Evolutionary conservation across 106 monocot genomes (phyloP), one percentile per base, ranked within the genome.

Genomic region (Ottelia alismoides): DNA sequence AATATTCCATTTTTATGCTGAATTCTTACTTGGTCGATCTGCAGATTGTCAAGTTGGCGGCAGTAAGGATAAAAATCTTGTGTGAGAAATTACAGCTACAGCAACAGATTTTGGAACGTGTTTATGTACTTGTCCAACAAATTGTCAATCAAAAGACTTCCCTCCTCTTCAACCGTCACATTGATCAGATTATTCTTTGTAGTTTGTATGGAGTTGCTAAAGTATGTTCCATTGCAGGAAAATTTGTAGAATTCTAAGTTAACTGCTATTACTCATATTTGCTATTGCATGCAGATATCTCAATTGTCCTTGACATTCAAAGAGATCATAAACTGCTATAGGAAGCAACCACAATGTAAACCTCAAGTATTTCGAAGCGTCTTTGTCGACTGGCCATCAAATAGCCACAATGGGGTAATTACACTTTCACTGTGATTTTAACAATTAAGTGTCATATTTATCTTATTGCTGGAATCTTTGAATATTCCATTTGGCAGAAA

Each of bases 301-400:
- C 78, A 85, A 21, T 35, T 88, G 56, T 75, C 49, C 55, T 52
- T 89, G 52, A 79, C 96, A 9, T 96, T 96, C 53, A 96, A 89
- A 82, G 88, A 88, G 72, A 96, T 96, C 31, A 96, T 96, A 52
- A 85, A 78, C 45, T 75, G 64, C 62, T 96, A 96, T 31, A 81
- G 84, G 70, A 96, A 85, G 48, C 85, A 85, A 69, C 76, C 84
- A 27, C 96, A 96, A 23, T 96, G 94, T 57, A 89, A 88, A 61
- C 71, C 88, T 40, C 96, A 96, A 44, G 88, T 89, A 57, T 96
- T 96, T 56, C 96, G 88, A 17, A 88, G 88, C 53, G 88, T 96
- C 32, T 89, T 78, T 69, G 72, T 96, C 29, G 76, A 74, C 58
- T 84, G 81, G 84, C 72, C 84, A 50, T 63, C 76, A 20, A 63